Percentiles rank a stretch among this genome's conserved stretches.
These are phyloP conservation scores for Penicillium italicum DNA, from an alignment of 2,329 filamentous ascomycete species.

Conservation along the genomic window DNA sequence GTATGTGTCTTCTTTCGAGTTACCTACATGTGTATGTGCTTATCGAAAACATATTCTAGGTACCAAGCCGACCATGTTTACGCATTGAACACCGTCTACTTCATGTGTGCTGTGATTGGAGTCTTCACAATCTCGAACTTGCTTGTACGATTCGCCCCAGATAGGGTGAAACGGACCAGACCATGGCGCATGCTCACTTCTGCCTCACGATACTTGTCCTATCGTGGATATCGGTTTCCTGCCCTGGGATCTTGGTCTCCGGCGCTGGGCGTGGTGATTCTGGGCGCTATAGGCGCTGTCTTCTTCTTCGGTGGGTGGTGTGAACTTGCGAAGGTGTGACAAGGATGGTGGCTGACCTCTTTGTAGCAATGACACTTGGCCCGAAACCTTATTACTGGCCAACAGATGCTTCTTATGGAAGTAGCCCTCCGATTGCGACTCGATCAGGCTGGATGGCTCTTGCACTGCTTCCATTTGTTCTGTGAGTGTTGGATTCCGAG, in stretches of 20 bases:
- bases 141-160: constrained; percentile 30
- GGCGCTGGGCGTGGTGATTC: constrained; percentile 44
- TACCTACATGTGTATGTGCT: neutral
- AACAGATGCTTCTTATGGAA: constrained; percentile 45
- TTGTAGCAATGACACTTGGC: constrained; percentile 46
- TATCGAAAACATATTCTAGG: constrained; percentile 31
- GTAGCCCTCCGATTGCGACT: constrained; percentile 53
- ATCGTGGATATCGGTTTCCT: constrained; percentile 38
- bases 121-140: constrained; percentile 47
- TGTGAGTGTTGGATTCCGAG: constrained; percentile 29
- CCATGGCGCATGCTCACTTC: constrained; percentile 37
- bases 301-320: constrained; percentile 45
- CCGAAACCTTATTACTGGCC: constrained; percentile 58
- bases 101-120: constrained; percentile 50
- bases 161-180: constrained; percentile 22
- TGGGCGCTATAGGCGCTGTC: constrained; percentile 41
- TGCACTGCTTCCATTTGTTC: constrained; percentile 51
- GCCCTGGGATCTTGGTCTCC: constrained; percentile 43
- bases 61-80: constrained; percentile 55
- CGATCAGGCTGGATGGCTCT: constrained; percentile 53
- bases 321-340: constrained; percentile 3
- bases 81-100: constrained; percentile 51
- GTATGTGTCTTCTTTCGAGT: constrained; percentile 16
- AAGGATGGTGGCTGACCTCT: neutral
- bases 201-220: constrained; percentile 41